Base-by-base conservation (phyloP, 1,284 basidiomycete genomes). In the Pseudozyma sp. region DNA sequence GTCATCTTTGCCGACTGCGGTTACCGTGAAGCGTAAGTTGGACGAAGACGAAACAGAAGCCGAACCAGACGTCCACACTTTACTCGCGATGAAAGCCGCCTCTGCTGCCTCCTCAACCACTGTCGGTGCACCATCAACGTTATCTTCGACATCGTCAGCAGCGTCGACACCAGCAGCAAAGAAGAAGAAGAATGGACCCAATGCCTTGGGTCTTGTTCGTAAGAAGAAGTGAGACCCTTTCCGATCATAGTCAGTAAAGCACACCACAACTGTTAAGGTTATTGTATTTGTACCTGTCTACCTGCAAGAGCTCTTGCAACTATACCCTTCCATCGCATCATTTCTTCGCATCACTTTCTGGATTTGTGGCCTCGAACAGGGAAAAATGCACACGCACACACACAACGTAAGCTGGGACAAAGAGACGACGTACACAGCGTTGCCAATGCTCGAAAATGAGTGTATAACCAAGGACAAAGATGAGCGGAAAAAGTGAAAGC, bases 171-270 rank as follows among this genome's bases (percentile, higher is more conserved):
- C 48, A 18, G 59, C 38, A 9, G 31, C 70, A 2, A 63, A 69
- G 43, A 70, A 79, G 60, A 82, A 78, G 56, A 82, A 82, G 51
- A 76, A 76, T 21, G 77, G 62, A 2, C 67, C 70, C 3, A 83
- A 80, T 52, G 77, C 81, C 3, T 67, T 84, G 51, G 83, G 83
- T n/a, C 64, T 84, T 36, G 83, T 84, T n/a, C 68, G 76, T 13
- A 81, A 83, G 64, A 80, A 82, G 58, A 62, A 60, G 52, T 70
- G 38, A 47, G 2, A 13, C 3, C 21, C 40, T 42, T 13, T 13
- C 40, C 40, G 25, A 31, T 31, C 25, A 31, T 31, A 31, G 25
- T 31, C 40, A 13, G 7, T 42, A 4, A 4, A 13, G 3, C 40
- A 42, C 12, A 42, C 13, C n/a, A 8, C 40, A 49, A 9, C 31